Base-by-base conservation (phyloP, 495 filamentous ascomycete species). In the Pyrenopolyporus hunteri region DNA sequence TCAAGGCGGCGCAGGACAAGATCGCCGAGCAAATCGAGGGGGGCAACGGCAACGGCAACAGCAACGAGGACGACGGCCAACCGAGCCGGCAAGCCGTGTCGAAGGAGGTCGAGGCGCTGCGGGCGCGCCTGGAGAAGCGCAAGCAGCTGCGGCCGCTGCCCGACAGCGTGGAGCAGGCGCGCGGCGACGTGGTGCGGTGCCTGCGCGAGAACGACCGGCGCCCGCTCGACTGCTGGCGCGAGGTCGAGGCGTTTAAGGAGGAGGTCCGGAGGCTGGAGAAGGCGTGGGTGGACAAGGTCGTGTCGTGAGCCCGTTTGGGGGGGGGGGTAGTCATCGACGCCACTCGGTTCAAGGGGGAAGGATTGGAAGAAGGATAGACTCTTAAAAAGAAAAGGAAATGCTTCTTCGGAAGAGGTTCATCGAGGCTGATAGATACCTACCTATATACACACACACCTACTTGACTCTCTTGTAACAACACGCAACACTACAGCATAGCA, bases 141-240 rank as follows among this genome's bases (percentile, higher is more conserved):
- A 89, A 85, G 69, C 87, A 90, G 76, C 68, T 97, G 52, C 76
- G 82, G 14, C 80, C 86, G 61, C 59, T 81, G 29, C 78, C 79
- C 16, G 83, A 85, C 55, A 80, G 76, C 42, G 83, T 97, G 22
- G 83, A 89, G 72, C 80, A 80, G 73, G 92, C 95, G 29, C 89
- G 88, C 70, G 77, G 82, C 55, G 83, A 87, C 58, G 88, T 98
- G 43, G 84, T 94, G 58, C 81, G 83, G 40, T 98, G 94, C 74
- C 78, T 98, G 79, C 78, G 88, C 63, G 80, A 86, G 69, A 89
- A 97, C 77, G 93, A 98, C 69, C 79, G 92, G 46, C 82, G 92
- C 75, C 95, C 94, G 70, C 75, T 98, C 71, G 87, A 98, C 80
- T 98, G 94, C 82, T 98, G 91, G 88, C 82, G 85, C 74, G 95